Evolutionary conservation across 768 basidiomycete genomes (phyloP), one percentile per base, ranked within the genome.

Genomic region (Rhodosporidiobolus sp.): DNA sequence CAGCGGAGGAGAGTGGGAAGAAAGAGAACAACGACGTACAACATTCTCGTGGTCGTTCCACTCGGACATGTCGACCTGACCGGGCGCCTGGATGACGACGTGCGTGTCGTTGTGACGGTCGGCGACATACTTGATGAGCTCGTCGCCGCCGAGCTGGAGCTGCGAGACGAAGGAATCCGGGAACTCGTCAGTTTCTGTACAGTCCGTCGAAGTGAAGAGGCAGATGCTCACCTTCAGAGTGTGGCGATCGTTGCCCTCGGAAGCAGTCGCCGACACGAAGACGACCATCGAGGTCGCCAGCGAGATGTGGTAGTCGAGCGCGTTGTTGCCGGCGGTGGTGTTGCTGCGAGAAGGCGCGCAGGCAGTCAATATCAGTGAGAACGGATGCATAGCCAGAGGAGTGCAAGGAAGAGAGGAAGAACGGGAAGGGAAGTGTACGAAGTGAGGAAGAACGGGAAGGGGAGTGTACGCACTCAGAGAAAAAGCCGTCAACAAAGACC

Each of bases 31-130:
- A n/a, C n/a, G n/a, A 43, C 38, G 38, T 14, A 43, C 38, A 14
- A 65, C 38, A 55, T 68, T 71, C 22, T 77, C 80, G 67, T 78
- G 78, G 56, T 83, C 78, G 28, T 84, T 79, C 86, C 86, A 88
- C 34, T 3, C 7, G 26, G 22, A 85, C 84, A 88, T 85, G 30
- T 83, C 79, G 32, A 87, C 84, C 2, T 86, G 84, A 30, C 85
- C 80, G 2, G 77, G 78, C 4, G 77, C 63, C 11, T 72, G 70
- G 35, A 77, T 66, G 50, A 79, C 75, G n/a, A 80, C 77, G 68
- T 75, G 56, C 67, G 66, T 52, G 45, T 79, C 72, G 32, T 79
- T 79, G 56, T 79, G 67, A 46, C 66, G 76, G 3, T 63, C 50
- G 12, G 80, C 77, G n/a, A 81, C 66, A 24, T 78, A 72, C 17